Evolutionary conservation across 2,329 filamentous ascomycete species (phyloP), one percentile per base, ranked within the genome.

Genomic region (Alternaria ventricosa): DNA sequence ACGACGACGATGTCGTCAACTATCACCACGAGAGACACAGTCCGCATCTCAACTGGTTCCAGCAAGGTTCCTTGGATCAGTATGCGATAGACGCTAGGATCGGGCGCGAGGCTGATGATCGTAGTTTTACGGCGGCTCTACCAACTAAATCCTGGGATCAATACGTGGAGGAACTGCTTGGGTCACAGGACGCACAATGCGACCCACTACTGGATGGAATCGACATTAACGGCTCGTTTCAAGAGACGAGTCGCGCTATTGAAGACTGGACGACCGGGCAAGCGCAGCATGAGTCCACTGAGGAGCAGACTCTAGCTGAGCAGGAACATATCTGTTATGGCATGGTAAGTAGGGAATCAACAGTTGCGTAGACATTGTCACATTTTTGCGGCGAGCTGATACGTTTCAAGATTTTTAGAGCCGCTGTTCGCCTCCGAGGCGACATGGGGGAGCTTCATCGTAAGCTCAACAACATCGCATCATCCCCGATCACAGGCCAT

Each of bases 391-490:
- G 30, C 30, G 8, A 55, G 10, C 49, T 67, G 23, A 65, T 6
- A 4, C 13, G 11, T 4, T 5, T 30, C 1, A 8, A 75, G 74
- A 64, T 77, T 0, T 66, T 57, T 22, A 68, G 70, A 0, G 46
- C 63, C 7, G 41, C 69, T 11, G 46, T 76, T 3, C 72, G 67
- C 47, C 63, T 77, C 4, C 57, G 59, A 7, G 75, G 75, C 4
- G 60, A 70, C 15, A 77, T 77, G 75, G 18, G 23, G n/a, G 60
- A 67, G 1, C 51, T 77, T 5, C 65, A 74, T 53, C 58, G 49
- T 0, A 69, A 50, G 30, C 46, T 75, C 11, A 63, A 28, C 10
- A 23, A 41, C 5, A 59, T 23, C 3, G 46, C 51, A 10, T 33
- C 46, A 9, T 63, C 63, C 30, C 66, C 67, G 5, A 20, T 71